phyloP scores from a whole-genome alignment of 345 rosid species.

The Anastatica hierochuntica region DNA sequence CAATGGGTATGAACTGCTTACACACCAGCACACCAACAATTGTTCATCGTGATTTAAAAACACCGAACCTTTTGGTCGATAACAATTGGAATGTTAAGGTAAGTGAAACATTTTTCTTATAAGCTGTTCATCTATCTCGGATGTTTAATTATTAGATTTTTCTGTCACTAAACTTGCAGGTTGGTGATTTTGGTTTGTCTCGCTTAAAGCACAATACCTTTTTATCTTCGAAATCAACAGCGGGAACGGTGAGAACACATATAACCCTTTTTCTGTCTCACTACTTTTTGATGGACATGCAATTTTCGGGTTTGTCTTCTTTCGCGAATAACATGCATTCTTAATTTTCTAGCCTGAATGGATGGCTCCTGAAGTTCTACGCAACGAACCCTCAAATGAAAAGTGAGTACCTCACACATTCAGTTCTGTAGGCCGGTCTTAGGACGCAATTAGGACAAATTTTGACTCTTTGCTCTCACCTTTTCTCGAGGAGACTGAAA shows the following conservation, averaged over 20 bases:
- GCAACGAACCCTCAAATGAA: slow-evolving; percentile 91
- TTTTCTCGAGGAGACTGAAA: no score
- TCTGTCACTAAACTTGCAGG: slow-evolving; percentile 41
- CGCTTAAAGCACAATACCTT: slow-evolving; percentile 97
- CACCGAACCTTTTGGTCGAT: slow-evolving; percentile 98
- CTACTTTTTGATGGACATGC: slow-evolving; percentile 1
- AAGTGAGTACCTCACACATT: slow-evolving; percentile 49
- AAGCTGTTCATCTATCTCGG: not conserved
- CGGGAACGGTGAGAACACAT: slow-evolving; percentile 80
- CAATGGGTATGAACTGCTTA: slow-evolving; percentile 98
- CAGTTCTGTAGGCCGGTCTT: not conserved
- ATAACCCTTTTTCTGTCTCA: not conserved
- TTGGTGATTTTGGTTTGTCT: slow-evolving; percentile 92
- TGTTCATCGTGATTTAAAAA: slow-evolving; percentile 96
- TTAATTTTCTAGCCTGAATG: slow-evolving; percentile 80
- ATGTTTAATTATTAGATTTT: no score
- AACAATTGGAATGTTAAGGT: slow-evolving; percentile 99
- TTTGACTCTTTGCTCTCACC: not conserved
- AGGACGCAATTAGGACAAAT: not conserved
- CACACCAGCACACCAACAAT: slow-evolving; percentile 91
- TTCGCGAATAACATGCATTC: slow-evolving; percentile 8
- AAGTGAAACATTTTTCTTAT: not conserved
- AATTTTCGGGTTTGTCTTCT: not conserved
- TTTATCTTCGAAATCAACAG: slow-evolving; percentile 95
- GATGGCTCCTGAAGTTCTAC: slow-evolving; percentile 99